Evolutionary conservation across 768 basidiomycete genomes (phyloP), one percentile per base, ranked within the genome.

Genomic region (Cystobasidium tubakii): DNA sequence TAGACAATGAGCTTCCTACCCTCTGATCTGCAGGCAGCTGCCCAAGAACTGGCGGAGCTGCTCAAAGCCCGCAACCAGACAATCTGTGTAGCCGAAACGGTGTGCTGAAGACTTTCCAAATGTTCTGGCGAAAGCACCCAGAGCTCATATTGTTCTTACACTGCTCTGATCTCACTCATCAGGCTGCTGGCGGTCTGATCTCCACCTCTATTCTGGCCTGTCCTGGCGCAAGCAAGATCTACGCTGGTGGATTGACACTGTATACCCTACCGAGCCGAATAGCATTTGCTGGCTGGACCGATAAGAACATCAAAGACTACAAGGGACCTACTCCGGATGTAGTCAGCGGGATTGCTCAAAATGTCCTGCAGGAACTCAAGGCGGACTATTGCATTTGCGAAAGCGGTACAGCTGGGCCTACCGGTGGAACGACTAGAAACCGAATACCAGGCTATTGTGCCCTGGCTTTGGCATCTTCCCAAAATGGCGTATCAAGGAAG

Each of bases 211-310:
- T 75, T 19, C 57, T 75, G 36, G 43, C 66, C n/a, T 66, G 33
- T 25, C 74, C 74, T 15, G 74, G 67, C 2, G 67, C 74, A n/a
- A 60, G 67, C 60, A 75, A 71, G 39, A 31, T 71, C 66, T 75
- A 70, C 57, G 43, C 23, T 33, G 60, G 73, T 31, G 66, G 66
- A 3, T 27, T 55, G 21, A 67, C 62, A 6, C 73, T 74, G 1
- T 74, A 74, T 33, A 74, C 73, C n/a, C 34, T 74, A 29, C 27
- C 36, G 27, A 60, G 66, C 55, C 54, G 67, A 13, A 53, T 50
- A 19, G 67, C 74, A 27, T 75, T 62, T 43, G 67, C 54, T 50
- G 74, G 74, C 25, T 75, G 74, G 74, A 74, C 73, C 23, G 42
- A 74, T 25, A 17, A 69, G 12, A 25, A 50, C 23, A 69, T 62